These are phyloP conservation scores for Myotisia sp. DNA, from an alignment of 2,329 filamentous ascomycete species.

Conservation along the genomic window DNA sequence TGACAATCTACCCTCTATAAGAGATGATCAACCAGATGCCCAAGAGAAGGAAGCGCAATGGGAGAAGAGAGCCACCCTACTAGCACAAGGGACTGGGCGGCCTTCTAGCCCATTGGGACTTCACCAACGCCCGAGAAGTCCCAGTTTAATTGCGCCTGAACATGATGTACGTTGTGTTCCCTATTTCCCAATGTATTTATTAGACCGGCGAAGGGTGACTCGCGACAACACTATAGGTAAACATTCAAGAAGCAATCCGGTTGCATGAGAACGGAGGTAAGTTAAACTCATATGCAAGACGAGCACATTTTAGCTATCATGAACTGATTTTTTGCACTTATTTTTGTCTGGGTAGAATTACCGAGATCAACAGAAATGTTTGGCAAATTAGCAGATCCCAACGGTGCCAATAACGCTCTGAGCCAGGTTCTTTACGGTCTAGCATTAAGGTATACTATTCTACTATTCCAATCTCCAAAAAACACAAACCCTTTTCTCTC, in stretches of 20 bases:
- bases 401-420: slow-evolving; percentile 77
- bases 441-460: slow-evolving; percentile 54
- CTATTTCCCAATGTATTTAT: background rate
- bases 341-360: slow-evolving; percentile 49
- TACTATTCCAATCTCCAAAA: slow-evolving; percentile 5
- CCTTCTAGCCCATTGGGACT: slow-evolving; percentile 2
- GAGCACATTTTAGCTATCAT: background rate
- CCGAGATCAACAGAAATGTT: slow-evolving; percentile 74
- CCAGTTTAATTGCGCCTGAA: slow-evolving; percentile 19
- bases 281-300: slow-evolving; percentile 11
- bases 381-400: slow-evolving; percentile 64
- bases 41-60: slow-evolving; percentile 58
- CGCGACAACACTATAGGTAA: slow-evolving; percentile 22
- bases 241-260: slow-evolving; percentile 90
- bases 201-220: background rate
- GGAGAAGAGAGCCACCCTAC: slow-evolving; percentile 84
- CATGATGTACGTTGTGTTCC: slow-evolving; percentile 22
- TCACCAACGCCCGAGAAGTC: slow-evolving; percentile 2
- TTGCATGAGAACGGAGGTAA: slow-evolving; percentile 67
- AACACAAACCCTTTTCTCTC: background rate
- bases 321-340: too few species aligned
- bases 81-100: slow-evolving; percentile 44
- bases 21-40: slow-evolving; percentile 34
- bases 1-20: slow-evolving; percentile 61
- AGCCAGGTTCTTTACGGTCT: slow-evolving; percentile 94